Evolutionary conservation across 2,329 filamentous ascomycete genomes (phyloP), one percentile per base, ranked within the genome.

Genomic region (Hymenotorrendiella dingleyae): DNA sequence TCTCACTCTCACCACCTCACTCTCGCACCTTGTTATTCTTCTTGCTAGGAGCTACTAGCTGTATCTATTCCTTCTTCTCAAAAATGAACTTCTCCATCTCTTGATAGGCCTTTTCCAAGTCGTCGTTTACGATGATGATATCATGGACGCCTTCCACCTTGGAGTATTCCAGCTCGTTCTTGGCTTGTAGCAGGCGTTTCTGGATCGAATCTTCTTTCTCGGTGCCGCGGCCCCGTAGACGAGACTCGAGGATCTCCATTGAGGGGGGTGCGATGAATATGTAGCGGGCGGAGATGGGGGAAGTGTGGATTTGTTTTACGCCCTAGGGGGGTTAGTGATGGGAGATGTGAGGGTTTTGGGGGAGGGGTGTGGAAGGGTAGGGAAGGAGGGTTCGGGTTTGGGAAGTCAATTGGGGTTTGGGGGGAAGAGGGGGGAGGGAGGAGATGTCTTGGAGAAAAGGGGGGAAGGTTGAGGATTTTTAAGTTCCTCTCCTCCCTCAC

Each of bases 221-320:
- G n/a, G 86, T 91, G 7, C 80, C 83, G 44, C 87, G 74, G 24
- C 82, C 84, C 34, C 86, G 74, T 40, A 94, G 71, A 29, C 87
- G 74, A 58, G 75, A 63, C 69, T 94, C 89, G 27, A 96, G 72
- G 37, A 80, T 74, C 56, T 84, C 79, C 53, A 85, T 67, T 4
- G 77, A 84, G 0, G 90, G 91, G 10, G 90, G 90, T 26, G 84
- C 78, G 48, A 96, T 76, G 66, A 95, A 95, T 53, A 94, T 67
- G 67, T 87, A 95, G 42, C 86, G 80, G 6, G 88, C 86, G 43
- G 81, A 74, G 49, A 90, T 76, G 54, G 73, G 73, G 37, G 83
- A 85, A 49, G 76, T 75, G 65, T 89, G 88, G 59, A 96, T 86
- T 67, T 96, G 90, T 71, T 95, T 95, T 45, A 96, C 89, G 47